Evolutionary conservation across 2,329 filamentous ascomycete species (phyloP).

Genomic region (Epichloe aotearoae): DNA sequence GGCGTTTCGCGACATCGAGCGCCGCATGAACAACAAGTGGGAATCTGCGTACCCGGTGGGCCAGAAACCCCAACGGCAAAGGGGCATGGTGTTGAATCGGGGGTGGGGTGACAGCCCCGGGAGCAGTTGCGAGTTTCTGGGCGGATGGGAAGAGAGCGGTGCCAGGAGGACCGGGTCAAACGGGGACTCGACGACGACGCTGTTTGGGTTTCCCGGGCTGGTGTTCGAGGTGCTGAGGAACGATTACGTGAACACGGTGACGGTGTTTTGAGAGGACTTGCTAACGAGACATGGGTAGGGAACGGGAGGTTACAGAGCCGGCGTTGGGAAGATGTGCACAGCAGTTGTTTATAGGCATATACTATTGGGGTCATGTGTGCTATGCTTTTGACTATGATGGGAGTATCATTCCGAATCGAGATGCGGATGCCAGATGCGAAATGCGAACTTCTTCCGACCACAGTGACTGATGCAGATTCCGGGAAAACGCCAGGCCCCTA

Average conservation of each 20-base stretch:
- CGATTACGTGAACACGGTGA: slow-evolving; percentile 76
- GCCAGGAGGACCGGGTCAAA: slow-evolving; percentile 39
- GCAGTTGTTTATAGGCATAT: too few relatives aligned
- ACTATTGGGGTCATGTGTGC: too few relatives aligned
- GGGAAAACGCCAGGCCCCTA: too few relatives aligned
- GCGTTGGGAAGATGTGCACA: too few relatives aligned
- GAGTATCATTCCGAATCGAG: too few relatives aligned
- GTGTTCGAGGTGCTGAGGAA: slow-evolving; percentile 95
- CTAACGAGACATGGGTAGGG: neutral
- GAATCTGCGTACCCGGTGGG: slow-evolving; percentile 47
- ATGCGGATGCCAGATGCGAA: too few relatives aligned
- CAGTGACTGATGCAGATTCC: too few relatives aligned
- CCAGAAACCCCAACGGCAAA: slow-evolving; percentile 37
- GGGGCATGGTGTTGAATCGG: slow-evolving; percentile 79
- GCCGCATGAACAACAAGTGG: slow-evolving; percentile 56
- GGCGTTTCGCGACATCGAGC: slow-evolving; percentile 59
- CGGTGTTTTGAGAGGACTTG: slow-evolving; percentile 55
- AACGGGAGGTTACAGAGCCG: too few relatives aligned
- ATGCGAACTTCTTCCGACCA: too few relatives aligned
- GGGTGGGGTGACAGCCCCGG: slow-evolving; percentile 83
- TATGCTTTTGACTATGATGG: too few relatives aligned
- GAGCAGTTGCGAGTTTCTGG: slow-evolving; percentile 74
- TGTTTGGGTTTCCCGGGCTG: slow-evolving; percentile 88
- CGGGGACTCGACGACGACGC: slow-evolving; percentile 56
- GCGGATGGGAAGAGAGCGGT: slow-evolving; percentile 70